A percentile compares a stretch with the other conserved stretches of the same genome.
Conservation (phyloP, 140 eudicot species). For the Bidens hawaiensis region DNA sequence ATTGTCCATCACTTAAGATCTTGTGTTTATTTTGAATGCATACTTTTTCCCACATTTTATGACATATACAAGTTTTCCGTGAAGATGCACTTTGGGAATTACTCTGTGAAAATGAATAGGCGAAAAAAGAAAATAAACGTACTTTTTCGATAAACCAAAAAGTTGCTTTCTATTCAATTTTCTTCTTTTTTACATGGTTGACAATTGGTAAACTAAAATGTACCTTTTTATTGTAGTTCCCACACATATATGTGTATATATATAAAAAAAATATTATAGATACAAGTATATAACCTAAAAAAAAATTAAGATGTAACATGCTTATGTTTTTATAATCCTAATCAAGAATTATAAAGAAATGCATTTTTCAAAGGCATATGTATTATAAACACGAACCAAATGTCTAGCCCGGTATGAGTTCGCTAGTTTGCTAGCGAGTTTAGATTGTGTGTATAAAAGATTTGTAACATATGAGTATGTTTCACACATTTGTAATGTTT, state of each 20-base stretch:
- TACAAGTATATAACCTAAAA: not conserved
- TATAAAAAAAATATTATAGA: too few relatives aligned
- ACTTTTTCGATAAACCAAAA: conserved; percentile 9
- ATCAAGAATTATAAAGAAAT: not conserved
- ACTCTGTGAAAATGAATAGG: conserved; percentile 2
- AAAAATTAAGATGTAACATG: not conserved
- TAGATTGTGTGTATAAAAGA: not conserved
- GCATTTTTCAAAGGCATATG: not conserved
- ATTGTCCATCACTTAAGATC: too few relatives aligned
- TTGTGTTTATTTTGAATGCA: too few relatives aligned
- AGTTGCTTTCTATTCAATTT: conserved; percentile 11
- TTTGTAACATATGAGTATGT: not conserved
- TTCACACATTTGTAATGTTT: not conserved
- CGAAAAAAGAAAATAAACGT: conserved; percentile 5
- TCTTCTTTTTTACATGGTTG: conserved; percentile 11
- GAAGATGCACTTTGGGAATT: conserved; percentile 8
- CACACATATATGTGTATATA: not conserved
- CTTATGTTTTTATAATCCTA: not conserved
- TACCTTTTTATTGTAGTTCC: conserved; percentile 22
- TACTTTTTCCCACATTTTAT: not conserved
- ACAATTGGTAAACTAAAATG: conserved; percentile 8
- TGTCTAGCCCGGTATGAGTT: not conserved
- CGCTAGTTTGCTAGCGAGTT: not conserved
- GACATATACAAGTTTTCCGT: conserved; percentile 12
- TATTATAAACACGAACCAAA: too few relatives aligned